Evolutionary conservation across 352 stramenopile species (phyloP), one percentile per base, ranked within the genome.

Genomic region (Globisporangium okanoganense): DNA sequence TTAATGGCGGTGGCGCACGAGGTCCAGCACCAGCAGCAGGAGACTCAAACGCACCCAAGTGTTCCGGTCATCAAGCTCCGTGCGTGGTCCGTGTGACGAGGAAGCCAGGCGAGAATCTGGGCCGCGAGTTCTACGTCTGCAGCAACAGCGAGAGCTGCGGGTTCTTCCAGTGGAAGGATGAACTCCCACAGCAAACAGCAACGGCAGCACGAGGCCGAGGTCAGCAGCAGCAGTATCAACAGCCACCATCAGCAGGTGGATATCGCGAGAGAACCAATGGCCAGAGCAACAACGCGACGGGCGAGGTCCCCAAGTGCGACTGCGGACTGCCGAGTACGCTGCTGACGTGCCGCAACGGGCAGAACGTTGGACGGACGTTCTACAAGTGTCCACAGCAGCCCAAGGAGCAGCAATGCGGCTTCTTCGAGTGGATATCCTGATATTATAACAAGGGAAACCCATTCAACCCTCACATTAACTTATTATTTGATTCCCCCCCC

Each of bases 71-170:
- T 41, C 59, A 73, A 31, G 53, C 62, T 0, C 58, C 58, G 7
- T 88, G 84, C 49, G 73, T 75, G 25, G 49, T 75, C 13, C 78
- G 82, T 45, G 84, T 58, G 49, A 76, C 69, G 25, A 54, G 68
- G 62, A 85, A 89, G 65, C 41, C 60, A 31, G 72, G 80, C 25
- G 67, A 72, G 5, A 98, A 98, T 65, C 85, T 92, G 52, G 88
- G 92, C 54, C 82, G 93, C n/a, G 87, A 97, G 64, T 98, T 98
- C 73, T 98, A 92, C 69, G 78, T 82, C 13, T 98, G 95, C 71
- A 85, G 80, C 8, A 79, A 87, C 18, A 66, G 68, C 29, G 87
- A 96, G 18, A 90, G 84, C 56, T 94, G 87, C 59, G 87, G 90
- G 53, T 92, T 83, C 68, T 98, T 98, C 70, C 70, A 91, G 69